Evolutionary conservation across 1,139 yeast genomes (phyloP), one percentile per base, ranked within the genome.

Genomic region (Yamadazyma membranifaciens): DNA sequence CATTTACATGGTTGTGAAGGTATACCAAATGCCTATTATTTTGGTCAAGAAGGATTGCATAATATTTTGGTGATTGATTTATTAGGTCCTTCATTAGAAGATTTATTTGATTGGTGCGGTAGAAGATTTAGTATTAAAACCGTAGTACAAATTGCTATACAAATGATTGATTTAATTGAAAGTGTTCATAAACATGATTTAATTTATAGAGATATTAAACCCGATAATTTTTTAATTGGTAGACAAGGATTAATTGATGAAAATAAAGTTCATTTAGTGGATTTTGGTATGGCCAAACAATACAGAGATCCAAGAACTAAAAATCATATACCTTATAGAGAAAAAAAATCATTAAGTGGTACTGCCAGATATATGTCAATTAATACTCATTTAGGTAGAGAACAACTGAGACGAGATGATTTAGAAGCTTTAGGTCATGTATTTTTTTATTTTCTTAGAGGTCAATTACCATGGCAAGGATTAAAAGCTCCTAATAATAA

Each of bases 401-500:
- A 92, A 65, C 98, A 92, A 67, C 82, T 87, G 51, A 80, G 98
- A 60, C 78, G 98, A 56, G 98, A 92, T 62, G 98, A 92, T 65
- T 75, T 92, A 57, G 98, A 92, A 67, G 89, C 95, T 7, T 72
- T 92, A 51, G 98, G 97, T 34, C 97, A 92, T 65, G 98, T 92
- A 2, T 87, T 92, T 60, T 84, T 92, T 67, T 92, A 92, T 66
- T 92, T 92, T 59, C 67, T 92, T 54, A 78, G 95, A 52, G 98
- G 98, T 37, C 89, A 87, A 48, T 78, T 92, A 57, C 98, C 98
- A 38, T 92, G 98, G 98, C 98, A 92, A 69, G 98, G 98, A 24
- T 75, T 92, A 51, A 91, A 91, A 66, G 98, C 98, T n/a, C 95
- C 96, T 49, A 89, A 95, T 31, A 92, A 92, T 69, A 92, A 92